Conservation (phyloP, 352 stramenopile genomes). For the Pythium folliculosum region DNA sequence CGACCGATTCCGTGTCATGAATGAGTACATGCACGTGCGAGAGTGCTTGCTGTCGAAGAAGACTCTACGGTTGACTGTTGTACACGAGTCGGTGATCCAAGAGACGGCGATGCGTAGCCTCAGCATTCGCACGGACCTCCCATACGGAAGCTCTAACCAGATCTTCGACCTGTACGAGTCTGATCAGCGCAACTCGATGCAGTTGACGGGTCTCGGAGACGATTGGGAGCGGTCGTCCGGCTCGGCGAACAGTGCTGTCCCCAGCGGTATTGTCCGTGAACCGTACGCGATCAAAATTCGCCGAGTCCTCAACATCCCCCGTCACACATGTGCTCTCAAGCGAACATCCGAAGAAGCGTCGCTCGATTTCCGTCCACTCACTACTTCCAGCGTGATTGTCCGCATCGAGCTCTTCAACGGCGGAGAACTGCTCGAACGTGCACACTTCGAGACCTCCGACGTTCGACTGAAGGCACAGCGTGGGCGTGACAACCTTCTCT, state of each 20-base stretch:
- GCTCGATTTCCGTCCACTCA: conserved; percentile 48
- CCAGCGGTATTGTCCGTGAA: conserved; percentile 60
- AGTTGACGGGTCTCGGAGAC: conserved; percentile 75
- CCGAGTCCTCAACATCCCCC: conserved; percentile 85
- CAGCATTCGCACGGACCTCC: conserved; percentile 69
- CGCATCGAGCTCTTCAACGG: conserved; percentile 80
- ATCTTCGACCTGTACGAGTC: conserved; percentile 59
- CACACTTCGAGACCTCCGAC: conserved; percentile 66
- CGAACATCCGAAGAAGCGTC: conserved; percentile 69
- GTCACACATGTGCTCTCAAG: conserved; percentile 64
- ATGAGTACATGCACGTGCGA: conserved; percentile 88
- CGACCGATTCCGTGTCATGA: conserved; percentile 77
- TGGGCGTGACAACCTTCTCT: conserved; percentile 61
- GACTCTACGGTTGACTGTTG: conserved; percentile 78
- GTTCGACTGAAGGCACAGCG: conserved; percentile 69
- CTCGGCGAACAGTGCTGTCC: conserved; percentile 35
- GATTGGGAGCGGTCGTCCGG: conserved; percentile 59
- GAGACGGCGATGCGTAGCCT: conserved; percentile 79
- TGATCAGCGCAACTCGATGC: conserved; percentile 58
- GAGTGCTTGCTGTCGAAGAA: conserved; percentile 88
- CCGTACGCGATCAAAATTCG: conserved; percentile 71
- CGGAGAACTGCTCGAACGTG: conserved; percentile 68
- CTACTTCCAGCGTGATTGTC: conserved; percentile 68
- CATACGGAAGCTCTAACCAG: conserved; percentile 50
- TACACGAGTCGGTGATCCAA: conserved; percentile 87